phyloP scores from a whole-genome alignment of 768 basidiomycete species.

The Vararia minispora region DNA sequence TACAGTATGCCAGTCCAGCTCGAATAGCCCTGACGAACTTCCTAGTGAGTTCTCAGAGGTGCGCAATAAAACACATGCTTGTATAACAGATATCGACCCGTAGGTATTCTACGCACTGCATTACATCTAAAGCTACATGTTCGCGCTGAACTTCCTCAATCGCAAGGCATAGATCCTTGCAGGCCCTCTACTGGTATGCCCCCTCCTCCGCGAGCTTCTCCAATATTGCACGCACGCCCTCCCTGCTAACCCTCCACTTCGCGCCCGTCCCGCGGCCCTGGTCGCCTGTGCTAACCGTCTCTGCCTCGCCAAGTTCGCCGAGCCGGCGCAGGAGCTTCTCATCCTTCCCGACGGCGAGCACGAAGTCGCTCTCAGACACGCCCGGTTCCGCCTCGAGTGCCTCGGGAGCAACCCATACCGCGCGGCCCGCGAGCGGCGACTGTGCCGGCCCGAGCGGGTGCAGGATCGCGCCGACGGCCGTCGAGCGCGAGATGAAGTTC shows the following conservation, averaged over 20 bases:
- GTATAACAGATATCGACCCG: no score
- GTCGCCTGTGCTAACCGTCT: conserved; percentile 58
- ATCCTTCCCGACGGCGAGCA: conserved; percentile 61
- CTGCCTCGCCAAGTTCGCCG: conserved; percentile 61
- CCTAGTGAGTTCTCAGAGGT: no score
- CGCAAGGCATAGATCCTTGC: no score
- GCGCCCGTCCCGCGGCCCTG: conserved; percentile 80
- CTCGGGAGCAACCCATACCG: conserved; percentile 31
- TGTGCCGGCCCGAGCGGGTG: conserved; percentile 46
- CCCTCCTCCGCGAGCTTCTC: conserved; percentile 21
- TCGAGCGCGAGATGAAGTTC: conserved; percentile 75
- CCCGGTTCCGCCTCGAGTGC: conserved; percentile 22
- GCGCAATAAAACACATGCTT: no score
- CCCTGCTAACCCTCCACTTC: conserved; percentile 44
- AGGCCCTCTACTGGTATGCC: no score
- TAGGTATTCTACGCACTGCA: no score
- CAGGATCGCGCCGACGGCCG: conserved; percentile 70
- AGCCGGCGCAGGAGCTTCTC: conserved; percentile 68
- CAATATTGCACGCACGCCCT: conserved; percentile 25
- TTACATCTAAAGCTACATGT: no score
- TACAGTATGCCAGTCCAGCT: no score
- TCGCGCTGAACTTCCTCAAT: no score
- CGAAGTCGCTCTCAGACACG: conserved; percentile 39
- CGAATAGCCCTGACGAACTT: no score
- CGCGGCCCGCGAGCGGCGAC: conserved; percentile 25